Evolutionary conservation across 345 rosid genomes (phyloP).

Genomic region (Eucalyptus pumila): DNA sequence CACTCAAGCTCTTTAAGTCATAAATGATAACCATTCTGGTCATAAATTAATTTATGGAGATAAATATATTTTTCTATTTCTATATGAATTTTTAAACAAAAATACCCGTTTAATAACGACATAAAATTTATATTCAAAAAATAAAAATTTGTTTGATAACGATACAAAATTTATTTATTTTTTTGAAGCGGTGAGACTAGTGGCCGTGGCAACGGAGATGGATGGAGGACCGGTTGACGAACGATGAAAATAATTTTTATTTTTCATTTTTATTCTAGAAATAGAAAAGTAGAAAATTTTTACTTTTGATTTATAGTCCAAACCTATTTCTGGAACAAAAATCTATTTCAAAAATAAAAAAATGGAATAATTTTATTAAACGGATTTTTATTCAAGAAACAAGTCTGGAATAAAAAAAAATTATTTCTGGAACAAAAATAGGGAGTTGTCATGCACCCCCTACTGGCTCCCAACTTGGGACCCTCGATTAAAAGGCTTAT

Average conservation of each 20-base stretch:
- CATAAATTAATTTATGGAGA: accelerated
- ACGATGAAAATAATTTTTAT: accelerated
- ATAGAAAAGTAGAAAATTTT: accelerated
- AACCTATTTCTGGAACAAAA: accelerated
- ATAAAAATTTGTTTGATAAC: accelerated
- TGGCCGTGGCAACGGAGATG: accelerated
- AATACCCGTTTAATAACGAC: accelerated
- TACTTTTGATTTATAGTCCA: accelerated
- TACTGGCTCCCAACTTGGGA: accelerated
- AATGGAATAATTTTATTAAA: too few relatives aligned
- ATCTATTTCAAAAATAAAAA: accelerated
- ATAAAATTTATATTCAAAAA: accelerated
- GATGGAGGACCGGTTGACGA: too few relatives aligned
- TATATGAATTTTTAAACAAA: too few relatives aligned
- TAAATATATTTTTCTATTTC: accelerated
- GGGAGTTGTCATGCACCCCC: too few relatives aligned
- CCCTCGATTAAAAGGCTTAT: background rate
- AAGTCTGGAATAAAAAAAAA: accelerated
- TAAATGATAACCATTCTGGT: accelerated
- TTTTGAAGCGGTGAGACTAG: too few relatives aligned
- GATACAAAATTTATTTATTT: too few relatives aligned
- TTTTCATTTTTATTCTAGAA: accelerated
- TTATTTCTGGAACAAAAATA: accelerated
- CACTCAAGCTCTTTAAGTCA: accelerated
- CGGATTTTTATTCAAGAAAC: accelerated